phyloP scores from a whole-genome alignment of 331 rosid genomes.

The Rosa hybrid region DNA sequence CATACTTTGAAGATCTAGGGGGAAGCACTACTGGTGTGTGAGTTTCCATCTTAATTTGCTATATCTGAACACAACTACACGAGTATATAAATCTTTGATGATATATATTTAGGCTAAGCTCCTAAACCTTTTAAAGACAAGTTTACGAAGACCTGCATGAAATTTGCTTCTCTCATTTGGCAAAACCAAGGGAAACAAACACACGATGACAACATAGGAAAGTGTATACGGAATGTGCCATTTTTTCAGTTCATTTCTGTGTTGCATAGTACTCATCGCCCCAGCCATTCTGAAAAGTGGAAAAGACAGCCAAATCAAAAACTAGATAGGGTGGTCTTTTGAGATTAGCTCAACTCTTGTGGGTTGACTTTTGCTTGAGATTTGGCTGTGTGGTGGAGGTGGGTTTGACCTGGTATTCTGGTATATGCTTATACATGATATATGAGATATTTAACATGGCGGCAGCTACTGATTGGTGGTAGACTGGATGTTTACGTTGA shows the following conservation, averaged over 20 bases:
- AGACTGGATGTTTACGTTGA: background rate
- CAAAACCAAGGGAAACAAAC: background rate
- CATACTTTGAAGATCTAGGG: background rate
- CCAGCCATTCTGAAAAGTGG: background rate
- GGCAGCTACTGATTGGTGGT: too few relatives aligned
- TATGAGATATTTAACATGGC: too few relatives aligned
- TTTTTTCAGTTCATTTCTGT: background rate
- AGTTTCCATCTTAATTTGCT: slow-evolving; percentile 13
- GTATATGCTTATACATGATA: too few relatives aligned
- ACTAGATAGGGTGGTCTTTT: background rate
- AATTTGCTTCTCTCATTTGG: background rate
- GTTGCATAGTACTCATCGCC: background rate
- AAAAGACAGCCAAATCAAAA: background rate
- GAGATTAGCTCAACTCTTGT: background rate
- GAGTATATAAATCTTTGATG: background rate
- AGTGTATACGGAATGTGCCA: background rate
- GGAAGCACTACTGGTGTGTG: background rate
- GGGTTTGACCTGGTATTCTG: too few relatives aligned
- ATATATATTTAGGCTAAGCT: background rate
- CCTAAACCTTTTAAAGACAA: background rate
- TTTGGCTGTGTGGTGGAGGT: too few relatives aligned
- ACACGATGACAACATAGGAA: background rate
- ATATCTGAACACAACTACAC: background rate
- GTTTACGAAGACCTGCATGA: background rate
- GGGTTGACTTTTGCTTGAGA: background rate